Base-by-base conservation (phyloP, 139 green algal species). In the Trebouxia sp. region DNA sequence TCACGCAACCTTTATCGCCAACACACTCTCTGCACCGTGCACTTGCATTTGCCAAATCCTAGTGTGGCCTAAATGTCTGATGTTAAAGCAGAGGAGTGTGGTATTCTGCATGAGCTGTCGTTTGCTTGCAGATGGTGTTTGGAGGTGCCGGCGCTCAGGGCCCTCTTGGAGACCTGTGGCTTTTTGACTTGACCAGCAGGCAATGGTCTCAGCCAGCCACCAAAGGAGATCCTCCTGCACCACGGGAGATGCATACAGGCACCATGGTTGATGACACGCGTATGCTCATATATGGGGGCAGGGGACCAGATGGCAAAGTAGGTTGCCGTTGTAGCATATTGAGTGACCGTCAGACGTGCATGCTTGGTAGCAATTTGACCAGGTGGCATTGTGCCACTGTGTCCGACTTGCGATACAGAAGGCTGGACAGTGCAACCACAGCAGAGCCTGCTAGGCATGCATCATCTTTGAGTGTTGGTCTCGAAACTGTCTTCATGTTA, bases 221-320 rank as follows among this genome's bases (percentile, higher is more conserved):
- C 4, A 41, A 55, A 4, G 87, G 85, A 8, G 9, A 32, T 22
- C 65, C 83, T 38, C 87, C 85, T 11, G 24, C 56, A 11, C 50
- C 79, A 0, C 81, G 90, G 20, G 90, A 94, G 80, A 94, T 94
- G 90, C 86, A 90, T 76, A 86, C 79, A 3, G 88, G 84, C 20
- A 80, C 70, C 28, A 91, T 92, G 85, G 67, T 92, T 12, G 80
- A 66, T 38, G 72, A 81, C 5, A 86, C 79, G 6, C 77, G 65
- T 6, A 82, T 93, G 80, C 79, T 94, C 39, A 81, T 94, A 28
- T 91, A 88, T 48, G 90, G 90, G 17, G 90, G 90, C 4, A 76
- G 90, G 0, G 83, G 70, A 0, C 48, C 84, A 1, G 82, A 87
- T 30, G 87, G 87, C 22, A 47, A 85, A 75, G 81, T 92, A 35